Conservation (phyloP, 1,284 basidiomycete genomes). For the Ceratobasidium sp. region DNA sequence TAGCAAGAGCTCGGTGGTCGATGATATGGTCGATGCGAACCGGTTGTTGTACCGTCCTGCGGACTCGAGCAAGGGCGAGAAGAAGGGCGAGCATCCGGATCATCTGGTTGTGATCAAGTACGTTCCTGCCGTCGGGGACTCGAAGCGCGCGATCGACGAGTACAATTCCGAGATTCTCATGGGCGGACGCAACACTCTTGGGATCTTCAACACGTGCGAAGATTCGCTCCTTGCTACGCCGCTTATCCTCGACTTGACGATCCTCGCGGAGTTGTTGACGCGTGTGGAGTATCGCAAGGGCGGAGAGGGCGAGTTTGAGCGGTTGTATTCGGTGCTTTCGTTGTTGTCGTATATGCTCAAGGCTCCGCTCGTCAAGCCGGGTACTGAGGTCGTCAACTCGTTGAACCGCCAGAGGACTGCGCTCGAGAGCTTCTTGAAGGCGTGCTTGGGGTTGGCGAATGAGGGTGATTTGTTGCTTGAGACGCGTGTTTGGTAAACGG, state of each 20-base stretch:
- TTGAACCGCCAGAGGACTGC: conserved; percentile 95
- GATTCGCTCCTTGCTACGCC: conserved; percentile 97
- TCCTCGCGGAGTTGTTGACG: conserved; percentile 95
- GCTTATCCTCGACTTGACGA: conserved; percentile 93
- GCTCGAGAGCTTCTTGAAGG: conserved; percentile 93
- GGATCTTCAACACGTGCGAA: conserved; percentile 98
- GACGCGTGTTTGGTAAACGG: conserved; percentile 90
- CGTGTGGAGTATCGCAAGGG: conserved; percentile 87
- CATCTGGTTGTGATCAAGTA: conserved; percentile 98
- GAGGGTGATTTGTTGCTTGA: conserved; percentile 85
- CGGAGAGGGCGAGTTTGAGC: conserved; percentile 73
- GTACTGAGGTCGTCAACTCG: conserved; percentile 87
- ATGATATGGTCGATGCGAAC: conserved; percentile 97
- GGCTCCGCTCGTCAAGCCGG: conserved; percentile 97
- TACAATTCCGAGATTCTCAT: conserved; percentile 91
- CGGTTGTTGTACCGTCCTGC: conserved; percentile 89
- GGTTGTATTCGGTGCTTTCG: conserved; percentile 89
- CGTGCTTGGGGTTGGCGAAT: conserved; percentile 89
- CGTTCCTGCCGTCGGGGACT: conserved; percentile 94
- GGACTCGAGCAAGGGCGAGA: conserved; percentile 64
- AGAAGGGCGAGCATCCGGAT: conserved; percentile 95
- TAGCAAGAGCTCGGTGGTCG: conserved; percentile 95
- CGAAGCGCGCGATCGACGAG: conserved; percentile 98
- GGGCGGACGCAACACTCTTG: conserved; percentile 81
- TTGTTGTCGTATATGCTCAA: conserved; percentile 97